Evolutionary conservation across 2,329 filamentous ascomycete species (phyloP).

Genomic region (Cryoendolithus antarcticus): DNA sequence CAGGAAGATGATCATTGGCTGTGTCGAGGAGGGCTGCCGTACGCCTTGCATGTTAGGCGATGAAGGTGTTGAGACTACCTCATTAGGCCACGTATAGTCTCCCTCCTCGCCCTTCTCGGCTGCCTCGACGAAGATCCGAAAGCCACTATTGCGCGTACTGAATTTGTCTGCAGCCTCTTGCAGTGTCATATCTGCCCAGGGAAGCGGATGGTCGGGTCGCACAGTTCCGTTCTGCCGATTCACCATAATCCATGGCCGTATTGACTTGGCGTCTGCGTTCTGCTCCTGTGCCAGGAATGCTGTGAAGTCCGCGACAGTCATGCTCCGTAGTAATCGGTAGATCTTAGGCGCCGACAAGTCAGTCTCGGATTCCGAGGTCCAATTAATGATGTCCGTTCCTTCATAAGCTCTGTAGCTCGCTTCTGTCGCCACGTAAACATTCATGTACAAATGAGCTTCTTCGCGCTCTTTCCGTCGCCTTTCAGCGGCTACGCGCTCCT

Average conservation of each 20-base stretch:
- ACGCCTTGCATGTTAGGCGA: slow-evolving; percentile 30
- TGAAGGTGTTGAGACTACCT: slow-evolving; percentile 41
- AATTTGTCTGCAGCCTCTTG: slow-evolving; percentile 56
- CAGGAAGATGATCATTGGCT: slow-evolving; percentile 70
- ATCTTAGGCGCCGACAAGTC: slow-evolving; percentile 58
- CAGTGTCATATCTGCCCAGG: slow-evolving; percentile 56
- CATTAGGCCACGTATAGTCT: slow-evolving; percentile 59
- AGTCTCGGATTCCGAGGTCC: slow-evolving; percentile 45
- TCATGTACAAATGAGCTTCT: slow-evolving; percentile 87
- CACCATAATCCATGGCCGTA: slow-evolving; percentile 94
- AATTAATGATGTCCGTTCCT: slow-evolving; percentile 63
- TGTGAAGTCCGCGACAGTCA: slow-evolving; percentile 64
- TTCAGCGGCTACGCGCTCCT: slow-evolving; percentile 67
- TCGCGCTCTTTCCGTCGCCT: slow-evolving; percentile 76
- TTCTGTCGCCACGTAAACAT: slow-evolving; percentile 68
- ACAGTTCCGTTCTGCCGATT: slow-evolving; percentile 97
- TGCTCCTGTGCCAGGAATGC: slow-evolving; percentile 58
- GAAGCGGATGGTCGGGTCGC: slow-evolving; percentile 76
- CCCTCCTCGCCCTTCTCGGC: slow-evolving; percentile 59
- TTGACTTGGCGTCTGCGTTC: slow-evolving; percentile 51
- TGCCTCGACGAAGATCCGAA: slow-evolving; percentile 80
- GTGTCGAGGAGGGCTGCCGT: slow-evolving; percentile 44
- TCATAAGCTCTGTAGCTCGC: slow-evolving; percentile 69
- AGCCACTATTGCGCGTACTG: slow-evolving; percentile 54
- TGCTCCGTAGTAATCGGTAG: slow-evolving; percentile 63